Evolutionary conservation across 2,329 filamentous ascomycete species (phyloP).

Genomic region (Trichoderma pleuroti): DNA sequence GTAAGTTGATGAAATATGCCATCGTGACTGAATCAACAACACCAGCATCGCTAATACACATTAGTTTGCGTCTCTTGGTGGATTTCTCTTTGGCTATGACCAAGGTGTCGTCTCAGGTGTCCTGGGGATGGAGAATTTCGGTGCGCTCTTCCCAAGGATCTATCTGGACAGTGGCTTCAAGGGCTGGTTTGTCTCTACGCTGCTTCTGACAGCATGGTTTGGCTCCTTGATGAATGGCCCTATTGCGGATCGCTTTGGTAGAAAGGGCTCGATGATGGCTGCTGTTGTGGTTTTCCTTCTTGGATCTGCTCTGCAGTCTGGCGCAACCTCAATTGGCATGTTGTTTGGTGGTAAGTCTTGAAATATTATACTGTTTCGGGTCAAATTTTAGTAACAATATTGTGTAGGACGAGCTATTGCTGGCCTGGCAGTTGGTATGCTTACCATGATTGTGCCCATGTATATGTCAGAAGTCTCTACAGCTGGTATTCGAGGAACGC

Average conservation of each 20-base stretch:
- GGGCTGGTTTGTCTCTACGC: constrained; percentile 51
- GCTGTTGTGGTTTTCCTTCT: constrained; percentile 38
- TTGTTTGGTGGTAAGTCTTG: constrained; percentile 35
- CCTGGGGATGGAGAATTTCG: constrained; percentile 45
- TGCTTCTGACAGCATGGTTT: constrained; percentile 47
- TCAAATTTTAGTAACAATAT: background rate
- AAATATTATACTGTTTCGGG: background rate
- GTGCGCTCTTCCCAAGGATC: constrained; percentile 30
- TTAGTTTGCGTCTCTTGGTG: constrained; percentile 35
- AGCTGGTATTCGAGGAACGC: constrained; percentile 45
- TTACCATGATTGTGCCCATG: constrained; percentile 40
- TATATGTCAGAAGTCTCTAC: constrained; percentile 48
- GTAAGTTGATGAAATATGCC: constrained; percentile 26
- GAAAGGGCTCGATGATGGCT: constrained; percentile 36
- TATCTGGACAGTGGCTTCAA: constrained; percentile 45
- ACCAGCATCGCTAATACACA: background rate
- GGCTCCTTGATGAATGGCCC: constrained; percentile 45
- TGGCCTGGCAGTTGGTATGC: constrained; percentile 42
- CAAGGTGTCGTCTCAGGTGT: constrained; percentile 48
- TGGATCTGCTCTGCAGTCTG: constrained; percentile 44
- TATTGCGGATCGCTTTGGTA: constrained; percentile 34
- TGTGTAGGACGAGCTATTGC: constrained; percentile 40
- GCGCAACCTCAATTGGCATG: constrained; percentile 38
- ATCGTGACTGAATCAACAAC: background rate
- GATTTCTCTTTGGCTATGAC: constrained; percentile 49